phyloP scores from a whole-genome alignment of 441 rosid species.

The Flueggea neowawraea region DNA sequence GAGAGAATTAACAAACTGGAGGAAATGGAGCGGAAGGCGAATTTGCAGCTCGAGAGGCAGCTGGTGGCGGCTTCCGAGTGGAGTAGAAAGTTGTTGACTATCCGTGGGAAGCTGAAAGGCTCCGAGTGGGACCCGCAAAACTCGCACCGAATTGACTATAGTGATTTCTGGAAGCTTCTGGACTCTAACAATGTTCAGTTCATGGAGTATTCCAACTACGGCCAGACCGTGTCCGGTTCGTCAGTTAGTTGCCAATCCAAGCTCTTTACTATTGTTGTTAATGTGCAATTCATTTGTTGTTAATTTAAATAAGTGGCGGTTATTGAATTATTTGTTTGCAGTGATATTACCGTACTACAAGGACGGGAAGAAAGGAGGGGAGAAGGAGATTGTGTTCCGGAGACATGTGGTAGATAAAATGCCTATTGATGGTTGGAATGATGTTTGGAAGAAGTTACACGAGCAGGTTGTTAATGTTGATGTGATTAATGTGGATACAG shows the following conservation, averaged over 20 bases:
- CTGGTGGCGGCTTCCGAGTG: constrained; percentile 86
- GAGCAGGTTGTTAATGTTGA: constrained; percentile 85
- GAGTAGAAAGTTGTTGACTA: constrained; percentile 70
- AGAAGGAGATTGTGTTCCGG: constrained; percentile 65
- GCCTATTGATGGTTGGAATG: constrained; percentile 99
- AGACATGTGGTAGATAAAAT: constrained; percentile 89
- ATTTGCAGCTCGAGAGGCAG: constrained; percentile 88
- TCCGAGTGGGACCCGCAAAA: constrained; percentile 91
- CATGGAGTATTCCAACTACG: constrained; percentile 90
- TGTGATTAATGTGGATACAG: constrained; percentile 68
- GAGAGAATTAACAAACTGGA: constrained; percentile 61
- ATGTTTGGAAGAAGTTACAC: constrained; percentile 94
- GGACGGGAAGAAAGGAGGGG: constrained; percentile 46
- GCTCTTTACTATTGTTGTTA: too few species aligned
- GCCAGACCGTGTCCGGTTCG: constrained; percentile 85
- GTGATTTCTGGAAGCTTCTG: constrained; percentile 71
- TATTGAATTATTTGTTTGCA: constrained; percentile 20
- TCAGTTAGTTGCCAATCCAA: neutral
- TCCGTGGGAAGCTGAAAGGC: constrained; percentile 82
- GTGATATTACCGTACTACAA: constrained; percentile 88
- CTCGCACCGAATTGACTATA: constrained; percentile 74
- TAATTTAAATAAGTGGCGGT: too few species aligned
- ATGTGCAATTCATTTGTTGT: too few species aligned
- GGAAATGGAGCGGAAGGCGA: constrained; percentile 76
- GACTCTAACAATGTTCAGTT: constrained; percentile 78